phyloP scores from a whole-genome alignment of 495 filamentous ascomycete species.

The Aspergillus mulundensis region DNA sequence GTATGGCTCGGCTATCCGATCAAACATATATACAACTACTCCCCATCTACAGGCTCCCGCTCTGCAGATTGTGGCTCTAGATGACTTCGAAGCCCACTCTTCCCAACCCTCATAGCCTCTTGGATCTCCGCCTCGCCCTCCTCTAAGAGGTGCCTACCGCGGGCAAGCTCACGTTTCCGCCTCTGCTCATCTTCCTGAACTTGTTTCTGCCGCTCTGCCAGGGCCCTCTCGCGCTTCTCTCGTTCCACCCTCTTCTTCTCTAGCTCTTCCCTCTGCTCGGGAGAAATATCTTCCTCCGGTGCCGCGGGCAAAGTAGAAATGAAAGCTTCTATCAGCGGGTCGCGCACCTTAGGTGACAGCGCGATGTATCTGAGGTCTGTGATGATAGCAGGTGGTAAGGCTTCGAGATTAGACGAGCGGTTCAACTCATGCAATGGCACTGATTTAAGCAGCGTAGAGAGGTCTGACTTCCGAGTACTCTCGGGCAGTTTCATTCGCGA shows the following conservation, averaged over 20 bases:
- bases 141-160: constrained; percentile 60
- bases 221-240: constrained; percentile 65
- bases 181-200: constrained; percentile 72
- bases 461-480: constrained; percentile 70
- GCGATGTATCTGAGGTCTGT: constrained; percentile 78
- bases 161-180: constrained; percentile 60
- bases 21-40: constrained; percentile 1
- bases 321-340: constrained; percentile 70
- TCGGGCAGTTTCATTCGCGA: constrained; percentile 71
- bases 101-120: constrained; percentile 70
- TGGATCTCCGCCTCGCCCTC: constrained; percentile 79
- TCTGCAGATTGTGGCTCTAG: constrained; percentile 34
- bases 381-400: constrained; percentile 65
- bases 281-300: constrained; percentile 50
- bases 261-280: constrained; percentile 57
- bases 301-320: constrained; percentile 68
- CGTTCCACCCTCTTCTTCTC: constrained; percentile 60
- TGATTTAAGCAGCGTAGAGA: constrained; percentile 70
- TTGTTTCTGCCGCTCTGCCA: constrained; percentile 67
- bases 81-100: constrained; percentile 65
- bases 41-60: constrained; percentile 15
- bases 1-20: background rate
- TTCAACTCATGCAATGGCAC: constrained; percentile 63
- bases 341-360: constrained; percentile 62
- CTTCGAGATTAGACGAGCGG: constrained; percentile 55